These are phyloP conservation scores for Xanthoceras sorbifolium DNA, from an alignment of 345 rosid species.

Conservation along the genomic window DNA sequence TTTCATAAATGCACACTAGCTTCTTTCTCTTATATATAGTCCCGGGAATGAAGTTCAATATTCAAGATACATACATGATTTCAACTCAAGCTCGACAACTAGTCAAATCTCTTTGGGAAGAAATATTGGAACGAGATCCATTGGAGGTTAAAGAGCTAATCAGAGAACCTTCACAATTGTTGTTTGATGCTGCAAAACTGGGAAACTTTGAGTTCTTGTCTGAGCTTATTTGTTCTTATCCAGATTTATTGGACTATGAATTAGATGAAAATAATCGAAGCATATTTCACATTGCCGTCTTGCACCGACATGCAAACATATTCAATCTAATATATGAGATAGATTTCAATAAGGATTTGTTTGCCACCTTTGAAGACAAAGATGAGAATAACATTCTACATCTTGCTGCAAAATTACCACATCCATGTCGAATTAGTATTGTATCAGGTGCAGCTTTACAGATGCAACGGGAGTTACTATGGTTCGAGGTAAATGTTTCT, in stretches of 20 bases:
- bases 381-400: slow-evolving; percentile 19
- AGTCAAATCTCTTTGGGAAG: not conserved
- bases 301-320: slow-evolving; percentile 21
- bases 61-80: not conserved
- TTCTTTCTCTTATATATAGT: not conserved
- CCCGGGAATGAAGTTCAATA: not conserved
- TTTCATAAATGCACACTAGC: not conserved
- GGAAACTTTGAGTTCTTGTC: not conserved
- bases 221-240: slow-evolving; percentile 14
- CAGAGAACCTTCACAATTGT: not conserved
- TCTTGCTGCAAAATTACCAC: slow-evolving; percentile 21
- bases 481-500: slow-evolving; percentile 22
- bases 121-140: not conserved
- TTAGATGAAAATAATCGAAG: not conserved
- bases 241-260: slow-evolving; percentile 19
- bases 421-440: slow-evolving; percentile 1
- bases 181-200: not conserved
- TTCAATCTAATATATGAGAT: slow-evolving; percentile 18
- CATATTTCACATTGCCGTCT: slow-evolving; percentile 33
- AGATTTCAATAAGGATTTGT: slow-evolving; percentile 18
- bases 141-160: not conserved
- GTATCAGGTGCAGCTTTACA: slow-evolving; percentile 30
- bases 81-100: slow-evolving; percentile 2
- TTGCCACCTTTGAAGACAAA: slow-evolving; percentile 8
- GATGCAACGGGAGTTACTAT: slow-evolving; percentile 20